These are phyloP conservation scores for Annulohypoxylon nitens DNA, from an alignment of 495 filamentous ascomycete genomes.

Conservation along the genomic window DNA sequence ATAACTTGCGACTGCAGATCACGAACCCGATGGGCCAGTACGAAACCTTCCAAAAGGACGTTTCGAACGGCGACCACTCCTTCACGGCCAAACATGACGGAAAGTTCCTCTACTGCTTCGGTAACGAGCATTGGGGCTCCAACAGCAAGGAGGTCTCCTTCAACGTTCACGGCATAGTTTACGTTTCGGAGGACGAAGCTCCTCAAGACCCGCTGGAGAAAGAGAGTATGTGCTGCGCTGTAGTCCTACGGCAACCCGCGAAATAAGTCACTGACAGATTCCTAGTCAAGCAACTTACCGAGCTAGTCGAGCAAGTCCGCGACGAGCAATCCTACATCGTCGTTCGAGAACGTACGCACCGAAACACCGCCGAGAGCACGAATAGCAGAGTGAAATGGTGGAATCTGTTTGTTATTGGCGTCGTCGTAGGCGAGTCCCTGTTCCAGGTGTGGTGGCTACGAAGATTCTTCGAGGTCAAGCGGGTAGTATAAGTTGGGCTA, in stretches of 20 bases:
- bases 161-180: constrained; percentile 98
- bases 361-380: constrained; percentile 98
- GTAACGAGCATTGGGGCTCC: constrained; percentile 94
- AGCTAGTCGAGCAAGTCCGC: constrained; percentile 89
- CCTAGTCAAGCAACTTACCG: constrained; percentile 84
- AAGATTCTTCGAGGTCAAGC: constrained; percentile 93
- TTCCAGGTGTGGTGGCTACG: constrained; percentile 99
- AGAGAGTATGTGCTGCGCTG: constrained; percentile 71
- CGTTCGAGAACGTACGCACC: constrained; percentile 91
- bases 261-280: not conserved
- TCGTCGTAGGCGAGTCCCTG: constrained; percentile 90
- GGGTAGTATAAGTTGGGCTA: constrained; percentile 47
- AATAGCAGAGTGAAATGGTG: constrained; percentile 99
- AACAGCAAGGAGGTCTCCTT: constrained; percentile 97
- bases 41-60: constrained; percentile 79
- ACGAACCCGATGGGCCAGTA: constrained; percentile 80
- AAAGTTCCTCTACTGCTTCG: constrained; percentile 96
- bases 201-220: constrained; percentile 88
- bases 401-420: constrained; percentile 94
- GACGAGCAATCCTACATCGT: constrained; percentile 99
- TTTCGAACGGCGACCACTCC: constrained; percentile 91
- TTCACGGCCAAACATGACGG: constrained; percentile 90
- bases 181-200: constrained; percentile 89
- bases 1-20: constrained; percentile 69
- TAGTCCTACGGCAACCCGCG: not conserved